Base-by-base conservation (phyloP, 257 asterid species). In the Capsicum pubescens region DNA sequence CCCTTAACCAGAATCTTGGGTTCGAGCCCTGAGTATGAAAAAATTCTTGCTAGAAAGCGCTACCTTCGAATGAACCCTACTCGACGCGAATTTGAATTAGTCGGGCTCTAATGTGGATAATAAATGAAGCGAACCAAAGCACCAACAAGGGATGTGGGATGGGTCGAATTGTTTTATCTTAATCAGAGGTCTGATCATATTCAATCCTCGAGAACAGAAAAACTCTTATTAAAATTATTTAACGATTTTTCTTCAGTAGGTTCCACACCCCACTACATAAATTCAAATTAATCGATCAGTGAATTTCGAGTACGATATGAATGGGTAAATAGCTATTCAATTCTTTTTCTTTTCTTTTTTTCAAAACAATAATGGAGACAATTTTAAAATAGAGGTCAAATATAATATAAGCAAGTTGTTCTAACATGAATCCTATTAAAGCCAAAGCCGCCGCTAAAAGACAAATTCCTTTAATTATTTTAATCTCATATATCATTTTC, bases 171-270 rank as follows among this genome's bases (percentile, higher is more conserved):
- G 32, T 26, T 26, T 26, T 26, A 26, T 26, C 1, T 26, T 26
- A 26, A 26, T 61, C 2, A 19, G 69, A 61, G 8, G 9, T 19
- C 9, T 26, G 1, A 26, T 61, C 2, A 19, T 0, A 19, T 19
- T 61, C 2, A 19, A 61, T 4, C 10, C 21, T 26, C 32, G 2
- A 26, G 32, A 60, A 61, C 19, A 9, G 10, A 0, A 10, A 10
- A 63, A 5, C 1, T 60, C 0, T 2, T n/a, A 9, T 60, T n/a
- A n/a, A 1, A 0, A 0, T 60, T n/a, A n/a, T 0, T 26, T 26
- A 26, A n/a, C 5, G 0, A 21, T 19, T 19, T 9, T 0, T 0
- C 3, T 7, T 21, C 4, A 61, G 9, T 19, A 9, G 0, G 7
- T 3, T 4, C 2, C 7, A 19, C 3, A 0, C 1, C 32, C 32